A percentile compares a stretch with the other conserved stretches of the same genome.
These are phyloP conservation scores for Flaveria brownii DNA, from an alignment of 129 eudicot genomes.

Conservation along the genomic window DNA sequence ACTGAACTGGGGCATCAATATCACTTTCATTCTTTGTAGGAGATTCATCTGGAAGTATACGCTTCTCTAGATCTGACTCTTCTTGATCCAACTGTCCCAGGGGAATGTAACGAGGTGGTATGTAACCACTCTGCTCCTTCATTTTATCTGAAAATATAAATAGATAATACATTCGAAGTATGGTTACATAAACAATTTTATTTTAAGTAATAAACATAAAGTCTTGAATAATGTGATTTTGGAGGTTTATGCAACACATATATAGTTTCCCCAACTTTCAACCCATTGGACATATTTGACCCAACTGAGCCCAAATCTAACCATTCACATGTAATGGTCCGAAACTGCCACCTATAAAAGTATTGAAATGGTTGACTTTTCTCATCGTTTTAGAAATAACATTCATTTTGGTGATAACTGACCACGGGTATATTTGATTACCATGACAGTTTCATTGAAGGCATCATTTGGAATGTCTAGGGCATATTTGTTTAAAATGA, in stretches of 20 bases:
- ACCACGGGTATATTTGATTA: too few species aligned
- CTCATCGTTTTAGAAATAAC: neutral
- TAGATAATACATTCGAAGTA: neutral
- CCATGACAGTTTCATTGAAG: too few species aligned
- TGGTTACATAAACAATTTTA: neutral
- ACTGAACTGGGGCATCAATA: constrained; percentile 44
- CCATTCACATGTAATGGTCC: neutral
- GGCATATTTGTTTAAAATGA: neutral
- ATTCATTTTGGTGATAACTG: neutral
- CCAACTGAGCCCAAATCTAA: neutral
- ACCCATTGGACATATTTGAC: neutral
- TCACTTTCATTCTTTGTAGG: constrained; percentile 17
- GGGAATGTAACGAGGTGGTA: constrained; percentile 88
- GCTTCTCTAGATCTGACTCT: constrained; percentile 37
- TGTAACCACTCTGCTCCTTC: constrained; percentile 56
- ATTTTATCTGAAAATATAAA: constrained; percentile 24
- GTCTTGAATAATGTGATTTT: neutral
- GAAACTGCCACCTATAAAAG: neutral
- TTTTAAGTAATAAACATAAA: neutral
- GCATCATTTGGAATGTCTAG: too few species aligned
- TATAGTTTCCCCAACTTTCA: neutral
- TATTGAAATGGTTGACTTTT: neutral
- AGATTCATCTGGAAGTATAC: constrained; percentile 32
- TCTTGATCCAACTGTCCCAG: constrained; percentile 59
- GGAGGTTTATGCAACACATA: neutral